Base-by-base conservation (phyloP, 2,329 filamentous ascomycete genomes). In the Periconia sp. region DNA sequence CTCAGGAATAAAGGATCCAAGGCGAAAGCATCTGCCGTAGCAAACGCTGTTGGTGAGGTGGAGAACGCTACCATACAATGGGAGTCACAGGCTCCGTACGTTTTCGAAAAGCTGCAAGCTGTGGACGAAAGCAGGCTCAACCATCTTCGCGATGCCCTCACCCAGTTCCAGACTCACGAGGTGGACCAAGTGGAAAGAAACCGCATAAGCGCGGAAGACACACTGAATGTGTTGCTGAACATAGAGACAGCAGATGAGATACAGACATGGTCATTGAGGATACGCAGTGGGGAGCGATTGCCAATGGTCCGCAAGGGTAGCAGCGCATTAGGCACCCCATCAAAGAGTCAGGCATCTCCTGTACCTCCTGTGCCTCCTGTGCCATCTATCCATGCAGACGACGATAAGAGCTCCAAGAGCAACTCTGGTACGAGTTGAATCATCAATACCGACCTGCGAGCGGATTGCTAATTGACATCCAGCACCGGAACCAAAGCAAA, bases 61-160 rank as follows among this genome's bases (percentile, higher is more conserved):
- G 90, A 96, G 59, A 85, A 85, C 55, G 88, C 91, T n/a, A 85
- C 82, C 43, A 83, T 88, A 60, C 89, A 96, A 70, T 99, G 94
- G 94, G 88, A 96, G 52, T 92, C 91, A 1, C 92, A 96, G 73
- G 91, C 94, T 14, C 94, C 94, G 1, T 97, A 91, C 74, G 89
- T 97, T 56, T 97, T 96, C 69, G 94, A 99, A 75, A 89, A 88
- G 56, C 83, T 99, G 23, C 94, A 99, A 72, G 88, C 90, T 6
- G 79, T 95, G 31, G 94, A 99, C 69, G 94, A 99, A 77, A 87
- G 85, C 63, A 86, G 94, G 52, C 80, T 95, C 61, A 96, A 97
- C 73, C 89, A 95, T 68, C 81, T 99, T 54, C 89, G 93, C 57
- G 93, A 97, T 74, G 84, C 90, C 41, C 82, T 99, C 55, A 97